Base-by-base conservation (phyloP, 2,329 filamentous ascomycete species). In the Ophiostoma quercus region DNA sequence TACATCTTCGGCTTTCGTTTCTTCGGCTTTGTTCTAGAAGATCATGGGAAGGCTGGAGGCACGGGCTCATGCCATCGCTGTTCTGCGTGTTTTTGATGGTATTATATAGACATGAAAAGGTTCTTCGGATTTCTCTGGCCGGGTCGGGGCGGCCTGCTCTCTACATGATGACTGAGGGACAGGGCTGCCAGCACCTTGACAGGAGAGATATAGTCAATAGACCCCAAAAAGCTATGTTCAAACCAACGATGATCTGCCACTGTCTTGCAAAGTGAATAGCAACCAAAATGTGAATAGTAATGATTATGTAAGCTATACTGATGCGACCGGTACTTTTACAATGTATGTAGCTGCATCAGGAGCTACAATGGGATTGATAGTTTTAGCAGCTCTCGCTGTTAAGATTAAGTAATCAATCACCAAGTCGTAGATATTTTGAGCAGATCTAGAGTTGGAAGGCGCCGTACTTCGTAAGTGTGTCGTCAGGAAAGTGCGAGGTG, bases 41-140 rank as follows among this genome's bases (percentile, higher is more conserved):
- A 60, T 68, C 54, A 76, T 77, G 76, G 72, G 66, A 68, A 67
- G 67, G 66, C 66, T 71, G 66, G 67, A 67, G 68, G 66, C 67
- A 66, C 62, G 25, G 71, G 70, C 76, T 79, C 78, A 78, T 79
- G 78, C 74, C 71, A 73, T 75, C 74, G 75, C 75, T 75, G 76
- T 75, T 73, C 68, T 66, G 70, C 69, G 74, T 77, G 77, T 76
- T 75, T 76, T 76, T 75, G 75, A 76, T 74, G 76, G 74, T 75
- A 77, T 75, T 68, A 76, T 81, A 85, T 87, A 88, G 85, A 88
- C 83, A 87, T 87, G 87, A 87, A 84, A 84, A 85, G 85, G 86
- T 86, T 57, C 85, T 84, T 87, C 84, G 81, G 83, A 84, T 84
- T 80, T 85, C 82, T 65, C 62, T 39, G 34, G 62, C 19, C 34